Percentiles rank a stretch among this genome's conserved stretches.
phyloP scores from a whole-genome alignment of 2,329 filamentous ascomycete genomes.

The Aspergillus brunneoviolaceus region DNA sequence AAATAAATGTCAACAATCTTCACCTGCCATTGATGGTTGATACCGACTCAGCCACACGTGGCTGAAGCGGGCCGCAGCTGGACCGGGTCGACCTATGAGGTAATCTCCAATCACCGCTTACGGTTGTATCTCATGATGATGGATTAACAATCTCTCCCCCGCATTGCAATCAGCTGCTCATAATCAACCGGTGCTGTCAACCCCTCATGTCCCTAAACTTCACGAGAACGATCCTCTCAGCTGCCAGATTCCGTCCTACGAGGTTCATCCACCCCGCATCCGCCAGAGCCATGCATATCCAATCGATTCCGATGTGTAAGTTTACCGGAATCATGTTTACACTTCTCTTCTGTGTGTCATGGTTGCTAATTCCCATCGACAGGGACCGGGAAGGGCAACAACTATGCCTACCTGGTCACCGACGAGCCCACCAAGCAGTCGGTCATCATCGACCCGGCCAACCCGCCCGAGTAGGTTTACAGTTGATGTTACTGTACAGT shows the following conservation, averaged over 20 bases:
- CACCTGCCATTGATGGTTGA: not conserved
- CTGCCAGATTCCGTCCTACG: slow-evolving; percentile 13
- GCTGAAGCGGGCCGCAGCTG: no score
- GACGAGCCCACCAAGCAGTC: slow-evolving; percentile 52
- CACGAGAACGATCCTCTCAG: slow-evolving; percentile 24
- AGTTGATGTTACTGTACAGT: not conserved
- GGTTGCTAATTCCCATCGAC: not conserved
- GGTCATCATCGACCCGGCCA: slow-evolving; percentile 53
- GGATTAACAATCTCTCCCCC: slow-evolving; percentile 9
- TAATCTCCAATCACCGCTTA: slow-evolving; percentile 13
- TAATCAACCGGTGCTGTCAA: not conserved
- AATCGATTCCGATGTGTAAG: slow-evolving; percentile 56
- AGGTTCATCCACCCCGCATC: slow-evolving; percentile 4
- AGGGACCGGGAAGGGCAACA: slow-evolving; percentile 47
- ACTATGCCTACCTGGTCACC: slow-evolving; percentile 54
- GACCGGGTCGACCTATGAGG: slow-evolving; percentile 7
- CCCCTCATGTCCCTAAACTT: slow-evolving; percentile 30
- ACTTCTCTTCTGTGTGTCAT: not conserved
- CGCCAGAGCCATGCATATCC: slow-evolving; percentile 49
- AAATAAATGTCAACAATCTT: no score
- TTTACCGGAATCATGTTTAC: slow-evolving; percentile 5
- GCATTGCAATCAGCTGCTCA: slow-evolving; percentile 2
- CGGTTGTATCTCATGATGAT: not conserved
- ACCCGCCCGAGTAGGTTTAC: slow-evolving; percentile 49
- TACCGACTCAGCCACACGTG: not conserved